These are phyloP conservation scores for Leavenworthia alabamica DNA, from an alignment of 345 rosid species.

Conservation along the genomic window DNA sequence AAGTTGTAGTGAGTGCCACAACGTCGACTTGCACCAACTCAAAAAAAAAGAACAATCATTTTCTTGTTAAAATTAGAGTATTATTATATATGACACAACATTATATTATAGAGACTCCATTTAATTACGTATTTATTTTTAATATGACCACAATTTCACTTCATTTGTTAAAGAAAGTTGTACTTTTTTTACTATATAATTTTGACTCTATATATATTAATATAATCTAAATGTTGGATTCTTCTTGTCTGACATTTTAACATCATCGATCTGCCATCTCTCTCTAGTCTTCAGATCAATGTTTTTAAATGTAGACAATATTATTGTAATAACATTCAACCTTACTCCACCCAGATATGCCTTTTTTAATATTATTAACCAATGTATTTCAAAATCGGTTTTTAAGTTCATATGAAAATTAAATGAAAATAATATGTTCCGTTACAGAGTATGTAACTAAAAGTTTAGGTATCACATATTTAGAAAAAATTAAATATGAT, in stretches of 20 bases:
- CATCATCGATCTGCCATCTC: neutral
- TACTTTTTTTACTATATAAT: neutral
- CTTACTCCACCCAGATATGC: neutral
- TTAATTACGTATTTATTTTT: neutral
- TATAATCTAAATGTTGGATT: neutral
- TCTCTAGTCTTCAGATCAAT: neutral
- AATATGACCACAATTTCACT: neutral
- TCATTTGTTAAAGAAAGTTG: constrained; percentile 7
- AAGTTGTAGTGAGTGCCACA: constrained; percentile 13
- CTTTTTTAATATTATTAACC: neutral
- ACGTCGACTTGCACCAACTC: constrained; percentile 21
- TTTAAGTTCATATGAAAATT: no score
- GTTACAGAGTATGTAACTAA: no score
- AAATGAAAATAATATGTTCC: no score
- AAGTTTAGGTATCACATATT: no score
- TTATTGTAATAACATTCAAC: neutral
- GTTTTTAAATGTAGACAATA: neutral
- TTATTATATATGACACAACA: constrained; percentile 5
- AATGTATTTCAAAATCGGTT: neutral
- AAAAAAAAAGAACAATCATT: neutral
- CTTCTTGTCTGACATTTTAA: neutral
- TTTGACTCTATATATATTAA: neutral
- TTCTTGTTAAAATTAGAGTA: neutral
- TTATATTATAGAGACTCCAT: constrained; percentile 10
- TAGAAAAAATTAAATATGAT: no score